phyloP scores from a whole-genome alignment of 106 monocot genomes.

The Dioscorea dumetorum region DNA sequence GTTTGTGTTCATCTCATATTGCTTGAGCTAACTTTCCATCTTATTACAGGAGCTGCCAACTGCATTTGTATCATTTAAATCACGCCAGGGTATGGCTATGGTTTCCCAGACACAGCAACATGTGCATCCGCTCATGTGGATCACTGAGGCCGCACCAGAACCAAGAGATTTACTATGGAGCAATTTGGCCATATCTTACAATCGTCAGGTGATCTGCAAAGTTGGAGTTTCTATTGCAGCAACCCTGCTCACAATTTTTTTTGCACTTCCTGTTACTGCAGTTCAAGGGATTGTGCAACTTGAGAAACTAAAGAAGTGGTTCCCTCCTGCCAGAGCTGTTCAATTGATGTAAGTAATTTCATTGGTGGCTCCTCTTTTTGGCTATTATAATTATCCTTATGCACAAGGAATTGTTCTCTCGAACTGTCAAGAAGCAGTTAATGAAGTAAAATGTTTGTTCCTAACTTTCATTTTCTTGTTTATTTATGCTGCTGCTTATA shows the following conservation, averaged over 20 bases:
- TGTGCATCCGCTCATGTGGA: constrained; percentile 56
- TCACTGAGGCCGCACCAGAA: constrained; percentile 64
- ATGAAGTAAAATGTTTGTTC: too few species aligned
- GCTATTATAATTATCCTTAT: too few species aligned
- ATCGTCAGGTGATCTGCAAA: constrained; percentile 28
- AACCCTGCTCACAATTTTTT: constrained; percentile 53
- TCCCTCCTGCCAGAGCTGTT: constrained; percentile 61
- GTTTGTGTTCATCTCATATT: too few species aligned
- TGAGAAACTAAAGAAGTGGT: constrained; percentile 74
- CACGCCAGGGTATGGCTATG: constrained; percentile 43
- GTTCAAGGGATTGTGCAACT: constrained; percentile 77
- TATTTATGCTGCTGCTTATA: too few species aligned
- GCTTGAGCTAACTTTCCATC: too few species aligned
- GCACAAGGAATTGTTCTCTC: too few species aligned
- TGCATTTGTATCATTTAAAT: constrained; percentile 74
- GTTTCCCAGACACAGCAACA: constrained; percentile 63
- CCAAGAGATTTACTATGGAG: constrained; percentile 61
- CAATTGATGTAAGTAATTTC: constrained; percentile 48
- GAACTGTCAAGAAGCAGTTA: too few species aligned
- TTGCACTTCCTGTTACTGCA: constrained; percentile 63
- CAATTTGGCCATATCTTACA: constrained; percentile 60
- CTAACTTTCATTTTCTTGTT: too few species aligned
- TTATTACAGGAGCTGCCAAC: constrained; percentile 41
- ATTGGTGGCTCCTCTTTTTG: too few species aligned
- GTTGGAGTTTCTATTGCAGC: constrained; percentile 43